phyloP scores from a whole-genome alignment of 768 basidiomycete genomes.

The Daedalea quercina region DNA sequence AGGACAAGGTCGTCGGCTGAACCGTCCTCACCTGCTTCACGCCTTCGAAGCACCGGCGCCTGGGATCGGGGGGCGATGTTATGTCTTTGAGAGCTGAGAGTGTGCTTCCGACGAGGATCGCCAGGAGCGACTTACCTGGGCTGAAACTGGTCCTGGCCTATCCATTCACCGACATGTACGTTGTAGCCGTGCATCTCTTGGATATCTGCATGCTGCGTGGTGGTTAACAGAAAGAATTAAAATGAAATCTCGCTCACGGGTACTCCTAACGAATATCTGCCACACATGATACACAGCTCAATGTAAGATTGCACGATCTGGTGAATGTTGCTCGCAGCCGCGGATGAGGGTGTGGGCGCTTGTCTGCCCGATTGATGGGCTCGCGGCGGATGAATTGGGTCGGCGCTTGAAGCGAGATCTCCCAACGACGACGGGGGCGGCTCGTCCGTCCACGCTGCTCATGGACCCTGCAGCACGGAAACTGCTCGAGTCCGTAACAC shows the following conservation, averaged over 20 bases:
- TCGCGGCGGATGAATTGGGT: not conserved
- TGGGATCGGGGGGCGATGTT: constrained; percentile 81
- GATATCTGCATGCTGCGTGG: constrained; percentile 11
- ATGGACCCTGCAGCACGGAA: constrained; percentile 55
- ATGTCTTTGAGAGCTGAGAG: constrained; percentile 34
- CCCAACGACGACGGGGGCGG: not conserved
- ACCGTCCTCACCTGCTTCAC: constrained; percentile 22
- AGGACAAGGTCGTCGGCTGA: constrained; percentile 35
- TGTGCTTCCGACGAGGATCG: not conserved
- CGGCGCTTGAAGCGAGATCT: constrained; percentile 4
- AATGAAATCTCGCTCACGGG: constrained; percentile 1
- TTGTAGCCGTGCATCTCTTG: constrained; percentile 14
- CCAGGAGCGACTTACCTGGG: constrained; percentile 5
- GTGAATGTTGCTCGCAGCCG: no score
- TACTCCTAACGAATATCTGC: constrained; percentile 7
- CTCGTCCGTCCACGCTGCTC: not conserved
- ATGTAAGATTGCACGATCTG: no score
- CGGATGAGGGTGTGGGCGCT: not conserved
- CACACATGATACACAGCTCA: constrained; percentile 8
- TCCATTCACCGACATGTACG: constrained; percentile 14
- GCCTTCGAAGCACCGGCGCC: constrained; percentile 65
- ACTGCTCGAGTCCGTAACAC: constrained; percentile 59
- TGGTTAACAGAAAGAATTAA: not conserved
- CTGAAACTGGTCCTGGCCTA: constrained; percentile 12
- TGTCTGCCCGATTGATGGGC: not conserved